A percentile compares a stretch with the other conserved stretches of the same genome.
Evolutionary conservation across 805 yeast genomes (phyloP).

Genomic region (Pichia sporocuriosa): DNA sequence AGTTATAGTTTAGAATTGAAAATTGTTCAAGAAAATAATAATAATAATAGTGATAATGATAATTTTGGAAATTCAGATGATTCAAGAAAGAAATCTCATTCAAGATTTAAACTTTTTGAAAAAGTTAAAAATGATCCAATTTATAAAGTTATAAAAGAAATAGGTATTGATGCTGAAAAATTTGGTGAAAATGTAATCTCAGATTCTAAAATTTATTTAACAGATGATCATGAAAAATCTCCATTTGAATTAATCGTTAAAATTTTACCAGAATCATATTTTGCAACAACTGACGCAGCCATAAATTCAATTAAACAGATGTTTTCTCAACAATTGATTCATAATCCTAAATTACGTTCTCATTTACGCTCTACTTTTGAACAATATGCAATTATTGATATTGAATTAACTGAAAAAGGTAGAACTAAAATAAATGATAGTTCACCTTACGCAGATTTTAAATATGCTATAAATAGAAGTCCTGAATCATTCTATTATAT

Average conservation of each 20-base stretch:
- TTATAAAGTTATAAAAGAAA: constrained; percentile 57
- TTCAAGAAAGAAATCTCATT: constrained; percentile 40
- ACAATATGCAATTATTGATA: constrained; percentile 60
- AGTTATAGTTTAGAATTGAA: constrained; percentile 54
- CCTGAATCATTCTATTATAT: constrained; percentile 63
- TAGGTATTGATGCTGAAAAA: constrained; percentile 73
- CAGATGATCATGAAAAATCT: constrained; percentile 55
- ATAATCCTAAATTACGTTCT: constrained; percentile 73
- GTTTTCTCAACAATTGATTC: constrained; percentile 71
- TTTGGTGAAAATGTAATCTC: constrained; percentile 75
- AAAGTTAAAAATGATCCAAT: constrained; percentile 59
- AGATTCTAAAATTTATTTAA: constrained; percentile 61
- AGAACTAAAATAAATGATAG: constrained; percentile 67
- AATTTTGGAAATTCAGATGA: background rate
- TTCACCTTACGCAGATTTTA: constrained; percentile 81
- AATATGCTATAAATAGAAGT: constrained; percentile 79
- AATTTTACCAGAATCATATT: constrained; percentile 34
- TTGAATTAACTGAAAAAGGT: constrained; percentile 80
- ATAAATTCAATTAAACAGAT: constrained; percentile 61
- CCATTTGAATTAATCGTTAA: constrained; percentile 56
- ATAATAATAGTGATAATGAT: constrained; percentile 14
- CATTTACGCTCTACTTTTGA: constrained; percentile 59
- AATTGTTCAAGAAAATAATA: constrained; percentile 28
- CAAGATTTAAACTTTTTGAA: constrained; percentile 57
- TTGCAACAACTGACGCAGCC: constrained; percentile 49